Evolutionary conservation across 2,329 filamentous ascomycete species (phyloP), one percentile per base, ranked within the genome.

Genomic region (Paecilomyces fulvus): DNA sequence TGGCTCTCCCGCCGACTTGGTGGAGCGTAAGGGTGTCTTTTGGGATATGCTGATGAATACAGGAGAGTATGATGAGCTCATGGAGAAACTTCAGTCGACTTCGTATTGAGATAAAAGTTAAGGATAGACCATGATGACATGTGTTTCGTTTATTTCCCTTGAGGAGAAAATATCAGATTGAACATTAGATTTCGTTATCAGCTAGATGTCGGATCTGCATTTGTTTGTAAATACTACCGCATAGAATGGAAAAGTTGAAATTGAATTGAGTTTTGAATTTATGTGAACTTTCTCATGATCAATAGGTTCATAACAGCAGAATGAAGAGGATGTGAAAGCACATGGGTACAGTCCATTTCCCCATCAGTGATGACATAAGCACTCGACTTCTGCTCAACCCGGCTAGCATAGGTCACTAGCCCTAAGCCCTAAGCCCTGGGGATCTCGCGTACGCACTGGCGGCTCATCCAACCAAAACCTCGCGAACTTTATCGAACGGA

Each of bases 401-500:
- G 4, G 43, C 14, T 7, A 56, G 17, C 52, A 25, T 49, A 10
- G 49, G 48, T 52, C 58, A 52, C 20, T 49, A 62, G 58, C 67
- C 66, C 65, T 61, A 64, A 62, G 64, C 73, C 72, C 73, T 75
- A 73, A 70, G 64, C 69, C 69, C 70, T 73, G 67, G 46, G 25
- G 52, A 53, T 61, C 65, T 73, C 71, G 70, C 67, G 62, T 72
- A 72, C 65, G 66, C 65, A 70, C 63, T 56, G 63, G 64, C 51
- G 54, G 61, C 60, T 56, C 61, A 65, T 60, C 63, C 63, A 63
- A 67, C 65, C 69, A 70, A 72, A 73, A 68, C 64, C 59, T 52
- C 52, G 58, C 56, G 60, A 60, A 59, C 59, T 60, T 57, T 58
- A 61, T 60, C 60, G 60, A 51, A 30, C 49, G 61, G 59, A 61